Percentiles rank a stretch among this genome's conserved stretches.
Evolutionary conservation across 2,329 filamentous ascomycete species (phyloP).

Genomic region (Scedosporium dehoogii): DNA sequence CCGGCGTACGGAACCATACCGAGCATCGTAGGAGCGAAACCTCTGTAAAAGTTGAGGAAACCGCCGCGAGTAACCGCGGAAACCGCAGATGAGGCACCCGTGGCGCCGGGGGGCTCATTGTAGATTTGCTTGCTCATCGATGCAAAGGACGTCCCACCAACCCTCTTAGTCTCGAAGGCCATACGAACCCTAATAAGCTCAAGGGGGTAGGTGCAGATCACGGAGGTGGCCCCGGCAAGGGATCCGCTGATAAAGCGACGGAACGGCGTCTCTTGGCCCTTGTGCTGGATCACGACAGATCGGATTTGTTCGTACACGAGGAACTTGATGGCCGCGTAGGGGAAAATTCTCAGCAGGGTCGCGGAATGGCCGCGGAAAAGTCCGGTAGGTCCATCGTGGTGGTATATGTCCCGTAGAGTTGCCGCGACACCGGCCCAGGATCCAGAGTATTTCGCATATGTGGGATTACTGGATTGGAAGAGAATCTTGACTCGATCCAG

Average conservation of each 20-base stretch:
- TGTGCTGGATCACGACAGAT: conserved; percentile 60
- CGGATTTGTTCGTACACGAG: conserved; percentile 96
- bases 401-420: conserved; percentile 77
- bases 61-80: conserved; percentile 53
- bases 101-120: conserved; percentile 51
- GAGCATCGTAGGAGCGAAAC: conserved; percentile 79
- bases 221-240: conserved; percentile 74
- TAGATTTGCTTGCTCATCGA: conserved; percentile 83
- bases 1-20: conserved; percentile 97
- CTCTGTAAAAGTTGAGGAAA: conserved; percentile 85
- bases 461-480: conserved; percentile 89
- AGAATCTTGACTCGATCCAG: conserved; percentile 98
- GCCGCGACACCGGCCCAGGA: conserved; percentile 77
- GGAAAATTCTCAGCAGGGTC: conserved; percentile 88
- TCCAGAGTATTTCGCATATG: conserved; percentile 86
- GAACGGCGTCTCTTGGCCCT: conserved; percentile 67
- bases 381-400: conserved; percentile 60
- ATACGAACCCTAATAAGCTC: conserved; percentile 88
- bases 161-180: conserved; percentile 82
- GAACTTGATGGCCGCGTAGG: conserved; percentile 96
- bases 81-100: conserved; percentile 30
- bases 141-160: conserved; percentile 58
- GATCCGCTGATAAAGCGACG: conserved; percentile 67
- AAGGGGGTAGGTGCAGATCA: conserved; percentile 92
- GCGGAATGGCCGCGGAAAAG: conserved; percentile 92